Evolutionary conservation across 1,139 yeast genomes (phyloP).

Genomic region (Magnusiomyces suaveolens): DNA sequence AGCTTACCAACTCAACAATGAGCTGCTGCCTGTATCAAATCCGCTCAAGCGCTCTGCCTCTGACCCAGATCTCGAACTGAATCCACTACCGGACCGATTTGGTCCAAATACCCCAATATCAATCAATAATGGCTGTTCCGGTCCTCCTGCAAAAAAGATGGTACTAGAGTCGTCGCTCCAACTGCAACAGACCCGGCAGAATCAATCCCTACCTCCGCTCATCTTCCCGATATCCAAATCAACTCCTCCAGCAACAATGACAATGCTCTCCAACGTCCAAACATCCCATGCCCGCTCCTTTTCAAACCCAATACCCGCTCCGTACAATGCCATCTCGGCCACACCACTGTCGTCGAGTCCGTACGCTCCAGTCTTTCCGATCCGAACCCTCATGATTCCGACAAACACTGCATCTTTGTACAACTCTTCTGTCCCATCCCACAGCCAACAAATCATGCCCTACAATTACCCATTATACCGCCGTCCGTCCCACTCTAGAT

Average conservation of each 20-base stretch:
- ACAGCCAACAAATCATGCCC: too few relatives aligned
- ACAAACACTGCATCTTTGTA: background rate
- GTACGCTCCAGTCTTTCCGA: slow-evolving; percentile 11
- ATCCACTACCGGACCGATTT: too few relatives aligned
- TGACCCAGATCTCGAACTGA: background rate
- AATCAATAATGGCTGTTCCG: too few relatives aligned
- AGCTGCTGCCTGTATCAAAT: background rate
- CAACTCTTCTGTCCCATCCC: background rate
- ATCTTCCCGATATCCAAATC: background rate
- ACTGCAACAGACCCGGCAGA: too few relatives aligned
- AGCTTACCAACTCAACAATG: background rate
- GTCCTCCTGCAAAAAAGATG: too few relatives aligned
- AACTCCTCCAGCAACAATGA: background rate
- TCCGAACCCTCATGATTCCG: slow-evolving; percentile 8
- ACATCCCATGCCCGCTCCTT: background rate
- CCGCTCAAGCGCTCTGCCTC: background rate
- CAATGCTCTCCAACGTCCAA: background rate
- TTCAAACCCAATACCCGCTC: background rate
- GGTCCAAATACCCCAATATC: too few relatives aligned
- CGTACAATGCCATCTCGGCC: slow-evolving; percentile 5
- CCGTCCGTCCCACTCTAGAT: too few relatives aligned
- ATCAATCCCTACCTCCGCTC: background rate
- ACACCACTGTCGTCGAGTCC: slow-evolving; percentile 8
- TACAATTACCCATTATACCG: too few relatives aligned
- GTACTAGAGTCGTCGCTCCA: background rate